phyloP scores from a whole-genome alignment of 2,329 filamentous ascomycete genomes.

The Ophiocordyceps unilateralis region DNA sequence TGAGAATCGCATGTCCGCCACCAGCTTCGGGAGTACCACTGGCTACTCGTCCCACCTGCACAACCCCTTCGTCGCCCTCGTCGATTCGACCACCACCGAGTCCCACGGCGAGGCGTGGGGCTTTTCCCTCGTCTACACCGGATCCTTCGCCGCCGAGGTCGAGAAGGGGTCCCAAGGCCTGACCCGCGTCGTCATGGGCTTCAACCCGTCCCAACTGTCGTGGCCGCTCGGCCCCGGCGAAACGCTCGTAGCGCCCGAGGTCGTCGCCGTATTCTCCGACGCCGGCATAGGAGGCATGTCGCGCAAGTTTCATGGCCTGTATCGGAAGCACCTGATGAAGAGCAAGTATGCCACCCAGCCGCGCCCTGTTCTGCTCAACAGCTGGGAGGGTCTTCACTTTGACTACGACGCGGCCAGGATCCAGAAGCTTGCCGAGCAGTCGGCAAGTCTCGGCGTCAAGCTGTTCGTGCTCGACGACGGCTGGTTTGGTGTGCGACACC shows the following conservation, averaged over 20 bases:
- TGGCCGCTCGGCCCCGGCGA: slow-evolving; percentile 38
- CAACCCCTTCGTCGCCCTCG: slow-evolving; percentile 45
- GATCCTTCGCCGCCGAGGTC: slow-evolving; percentile 43
- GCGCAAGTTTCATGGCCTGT: slow-evolving; percentile 41
- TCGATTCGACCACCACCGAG: slow-evolving; percentile 40
- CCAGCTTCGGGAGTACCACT: slow-evolving; percentile 39
- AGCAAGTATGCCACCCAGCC: slow-evolving; percentile 33
- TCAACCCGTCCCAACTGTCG: slow-evolving; percentile 43
- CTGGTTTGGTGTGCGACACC: slow-evolving; percentile 45
- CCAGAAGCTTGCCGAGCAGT: slow-evolving; percentile 34
- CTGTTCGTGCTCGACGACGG: slow-evolving; percentile 51
- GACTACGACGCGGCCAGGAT: slow-evolving; percentile 39
- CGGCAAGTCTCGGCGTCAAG: slow-evolving; percentile 40
- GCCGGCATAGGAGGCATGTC: slow-evolving; percentile 44
- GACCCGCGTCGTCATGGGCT: slow-evolving; percentile 39
- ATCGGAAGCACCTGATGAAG: slow-evolving; percentile 41
- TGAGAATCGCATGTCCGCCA: not conserved
- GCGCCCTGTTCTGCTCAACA: slow-evolving; percentile 42
- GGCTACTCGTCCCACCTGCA: slow-evolving; percentile 48
- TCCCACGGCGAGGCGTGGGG: slow-evolving; percentile 44
- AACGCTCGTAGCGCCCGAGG: slow-evolving; percentile 42
- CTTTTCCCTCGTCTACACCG: slow-evolving; percentile 47
- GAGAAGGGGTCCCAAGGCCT: slow-evolving; percentile 45
- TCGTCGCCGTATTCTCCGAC: slow-evolving; percentile 42
- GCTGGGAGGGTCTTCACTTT: slow-evolving; percentile 47